These are phyloP conservation scores for Ottelia alismoides DNA, from an alignment of 106 monocot genomes.

Conservation along the genomic window DNA sequence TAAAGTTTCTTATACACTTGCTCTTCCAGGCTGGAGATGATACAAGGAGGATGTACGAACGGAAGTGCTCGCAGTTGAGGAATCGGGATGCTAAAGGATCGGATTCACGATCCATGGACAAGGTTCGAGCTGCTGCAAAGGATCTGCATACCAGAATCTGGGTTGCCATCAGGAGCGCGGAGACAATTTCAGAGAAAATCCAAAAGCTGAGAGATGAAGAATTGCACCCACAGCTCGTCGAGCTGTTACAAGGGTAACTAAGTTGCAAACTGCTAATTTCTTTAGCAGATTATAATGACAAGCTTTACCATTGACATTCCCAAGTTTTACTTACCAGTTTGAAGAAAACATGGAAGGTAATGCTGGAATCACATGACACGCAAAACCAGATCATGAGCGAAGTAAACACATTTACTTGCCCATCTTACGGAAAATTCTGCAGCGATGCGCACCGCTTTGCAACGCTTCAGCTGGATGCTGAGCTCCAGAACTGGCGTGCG, in stretches of 20 bases:
- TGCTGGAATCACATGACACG: conserved; percentile 82
- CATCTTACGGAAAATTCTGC: conserved; percentile 86
- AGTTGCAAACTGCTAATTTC: background rate
- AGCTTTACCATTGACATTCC: too few relatives aligned
- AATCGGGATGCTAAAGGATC: conserved; percentile 55
- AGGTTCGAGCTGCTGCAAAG: conserved; percentile 48
- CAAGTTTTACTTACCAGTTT: conserved; percentile 23
- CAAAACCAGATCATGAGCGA: conserved; percentile 82
- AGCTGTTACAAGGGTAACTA: conserved; percentile 78
- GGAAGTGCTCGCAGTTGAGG: conserved; percentile 66
- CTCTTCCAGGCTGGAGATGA: conserved; percentile 75
- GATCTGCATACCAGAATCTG: conserved; percentile 81
- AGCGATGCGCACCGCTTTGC: conserved; percentile 62
- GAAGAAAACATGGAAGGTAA: conserved; percentile 59
- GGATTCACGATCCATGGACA: conserved; percentile 38
- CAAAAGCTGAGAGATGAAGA: conserved; percentile 84
- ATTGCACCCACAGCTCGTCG: conserved; percentile 85
- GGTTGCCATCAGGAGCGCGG: conserved; percentile 59
- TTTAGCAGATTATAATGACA: too few relatives aligned
- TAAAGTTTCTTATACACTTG: conserved; percentile 2
- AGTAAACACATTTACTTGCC: conserved; percentile 57
- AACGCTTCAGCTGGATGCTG: conserved; percentile 64
- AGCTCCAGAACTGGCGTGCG: conserved; percentile 67
- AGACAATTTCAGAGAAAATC: conserved; percentile 76
- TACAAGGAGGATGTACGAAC: conserved; percentile 58